Evolutionary conservation across 768 basidiomycete species (phyloP).

Genomic region (Collybia mongolica): DNA sequence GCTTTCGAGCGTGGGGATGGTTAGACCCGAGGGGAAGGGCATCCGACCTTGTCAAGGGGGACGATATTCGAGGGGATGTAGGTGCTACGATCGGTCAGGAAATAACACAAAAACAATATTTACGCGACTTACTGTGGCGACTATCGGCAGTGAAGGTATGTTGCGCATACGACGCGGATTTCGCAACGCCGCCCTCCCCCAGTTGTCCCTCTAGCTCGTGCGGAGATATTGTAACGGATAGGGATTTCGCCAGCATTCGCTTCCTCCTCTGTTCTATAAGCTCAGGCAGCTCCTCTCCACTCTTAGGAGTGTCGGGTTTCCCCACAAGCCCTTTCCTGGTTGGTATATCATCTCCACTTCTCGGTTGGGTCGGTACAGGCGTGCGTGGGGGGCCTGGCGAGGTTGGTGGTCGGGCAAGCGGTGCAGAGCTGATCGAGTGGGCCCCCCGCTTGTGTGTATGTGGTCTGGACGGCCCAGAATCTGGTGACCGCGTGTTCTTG

Average conservation of each 20-base stretch:
- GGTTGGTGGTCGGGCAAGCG: constrained; percentile 78
- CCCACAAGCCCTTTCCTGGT: constrained; percentile 59
- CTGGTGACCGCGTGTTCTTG: constrained; percentile 71
- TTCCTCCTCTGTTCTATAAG: constrained; percentile 55
- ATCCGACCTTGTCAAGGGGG: constrained; percentile 50
- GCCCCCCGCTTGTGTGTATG: constrained; percentile 64
- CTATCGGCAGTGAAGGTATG: constrained; percentile 20
- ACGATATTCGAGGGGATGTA: constrained; percentile 33
- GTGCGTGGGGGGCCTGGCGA: constrained; percentile 65
- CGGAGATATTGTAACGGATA: constrained; percentile 63
- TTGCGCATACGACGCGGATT: constrained; percentile 29
- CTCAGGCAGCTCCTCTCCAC: constrained; percentile 38
- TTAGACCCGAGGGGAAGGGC: constrained; percentile 51
- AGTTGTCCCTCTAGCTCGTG: constrained; percentile 41
- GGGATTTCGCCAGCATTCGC: constrained; percentile 54
- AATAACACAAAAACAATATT: constrained; percentile 3
- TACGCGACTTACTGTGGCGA: constrained; percentile 16
- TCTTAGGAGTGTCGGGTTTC: constrained; percentile 24
- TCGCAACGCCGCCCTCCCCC: constrained; percentile 25
- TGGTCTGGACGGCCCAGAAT: constrained; percentile 31
- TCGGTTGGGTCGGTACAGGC: constrained; percentile 19
- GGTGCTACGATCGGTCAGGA: constrained; percentile 20
- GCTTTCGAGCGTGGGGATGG: constrained; percentile 79
- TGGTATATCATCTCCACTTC: constrained; percentile 28
- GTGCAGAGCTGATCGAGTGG: constrained; percentile 83